Base-by-base conservation (phyloP, 345 rosid genomes). In the Lepidium didymum region DNA sequence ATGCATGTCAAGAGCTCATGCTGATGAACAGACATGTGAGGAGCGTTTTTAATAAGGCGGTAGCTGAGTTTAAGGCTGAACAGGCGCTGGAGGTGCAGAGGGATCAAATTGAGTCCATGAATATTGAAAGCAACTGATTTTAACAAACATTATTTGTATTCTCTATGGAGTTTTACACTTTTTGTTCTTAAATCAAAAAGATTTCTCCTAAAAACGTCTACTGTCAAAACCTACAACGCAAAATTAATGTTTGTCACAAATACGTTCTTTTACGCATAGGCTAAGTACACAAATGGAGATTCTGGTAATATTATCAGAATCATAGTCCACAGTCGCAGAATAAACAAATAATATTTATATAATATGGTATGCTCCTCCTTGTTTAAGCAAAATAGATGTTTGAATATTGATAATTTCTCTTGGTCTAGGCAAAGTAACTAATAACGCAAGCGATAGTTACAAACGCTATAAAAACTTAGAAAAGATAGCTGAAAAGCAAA, bases 1-100 rank as follows among this genome's bases (percentile, higher is more conserved):
- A 90, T 81, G 77, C 83, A 1, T 87, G 95, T 67, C 89, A 87
- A 80, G 89, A 88, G 56, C 78, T 93, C 70, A 91, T 86, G 92
- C 70, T 75, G 38, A 87, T 81, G 82, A 88, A 92, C 81, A 80
- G 75, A 73, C 94, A 88, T 44, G 89, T 88, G 50, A 81, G 95
- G 77, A 77, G 81, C 56, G 84, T 81, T 44, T 87, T 90, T 10
- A 89, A 84, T 53, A 82, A 82, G 67, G 82, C 83, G 7, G 85
- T 91, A 71, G 71, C 43, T 52, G 83, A 81, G 54, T 77, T 56
- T 66, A 82, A 67, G 43, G 73, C 37, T 36, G 50, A 54, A 8
- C 3, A 53, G 12, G 44, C 7, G 57, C 33, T 51, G 15, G 6
- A 74, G 68, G 44, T 35, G 11, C 68, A 60, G 50, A 59, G 21